Evolutionary conservation across 768 basidiomycete genomes (phyloP), one percentile per base, ranked within the genome.

Genomic region (Scleroderma citrinum): DNA sequence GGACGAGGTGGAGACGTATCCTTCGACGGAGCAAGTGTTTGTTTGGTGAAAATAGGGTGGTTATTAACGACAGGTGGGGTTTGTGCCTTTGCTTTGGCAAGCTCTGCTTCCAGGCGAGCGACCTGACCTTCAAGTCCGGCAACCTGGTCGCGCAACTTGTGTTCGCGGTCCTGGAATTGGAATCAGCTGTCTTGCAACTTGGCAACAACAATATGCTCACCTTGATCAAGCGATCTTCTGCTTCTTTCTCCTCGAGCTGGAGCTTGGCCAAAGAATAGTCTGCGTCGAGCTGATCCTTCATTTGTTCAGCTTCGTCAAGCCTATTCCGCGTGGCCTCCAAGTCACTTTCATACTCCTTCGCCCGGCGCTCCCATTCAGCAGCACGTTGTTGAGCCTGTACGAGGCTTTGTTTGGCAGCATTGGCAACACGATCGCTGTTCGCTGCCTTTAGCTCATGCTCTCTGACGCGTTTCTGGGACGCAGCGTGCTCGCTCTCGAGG

Each of bases 291-390:
- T 87, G 86, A 11, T 69, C 61, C 17, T 80, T 79, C 0, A 71
- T 72, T 59, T 84, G 81, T 55, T 89, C 87, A 8, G 75, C 70
- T 46, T 85, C 78, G 31, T 91, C 85, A 14, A 88, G 63, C 58
- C 77, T 76, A 29, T 78, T 80, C 52, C 73, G 75, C 24, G 73
- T 74, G 56, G 74, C 59, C 59, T 85, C 83, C 17, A 89, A 65
- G 48, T 83, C 76, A 19, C 71, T 69, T 64, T 89, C 85, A 37
- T 76, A 75, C 53, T 87, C 85, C 58, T 82, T 82, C 17, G 85
- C 80, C 20, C 82, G 82, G 53, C 77, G 77, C 66, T 92, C 90
- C 87, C 86, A 91, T 57, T 92, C 90, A 3, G 77, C 69, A 3
- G 86, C 77, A 21, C 86, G 85, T 61, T 89, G 86, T 52, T 91